Percentiles rank a stretch among this genome's conserved stretches.
These are phyloP conservation scores for Peniophora sp. DNA, from an alignment of 1,284 basidiomycete species.

Conservation along the genomic window DNA sequence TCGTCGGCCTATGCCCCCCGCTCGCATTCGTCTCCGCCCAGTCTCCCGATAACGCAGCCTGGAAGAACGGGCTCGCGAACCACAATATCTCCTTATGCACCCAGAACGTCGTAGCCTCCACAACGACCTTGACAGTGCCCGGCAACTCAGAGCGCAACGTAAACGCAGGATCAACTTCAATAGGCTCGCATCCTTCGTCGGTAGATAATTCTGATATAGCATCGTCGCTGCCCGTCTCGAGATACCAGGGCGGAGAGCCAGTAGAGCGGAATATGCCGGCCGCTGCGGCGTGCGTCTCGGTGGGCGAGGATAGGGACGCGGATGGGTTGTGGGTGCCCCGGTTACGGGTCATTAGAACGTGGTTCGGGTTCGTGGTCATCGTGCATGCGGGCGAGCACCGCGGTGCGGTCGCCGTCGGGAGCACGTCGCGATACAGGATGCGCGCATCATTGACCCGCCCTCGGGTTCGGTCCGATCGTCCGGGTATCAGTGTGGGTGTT, in stretches of 20 bases:
- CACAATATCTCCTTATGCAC: constrained; percentile 79
- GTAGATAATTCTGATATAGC: constrained; percentile 58
- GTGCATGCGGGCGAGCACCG: not conserved
- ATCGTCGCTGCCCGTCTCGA: constrained; percentile 64
- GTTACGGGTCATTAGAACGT: constrained; percentile 78
- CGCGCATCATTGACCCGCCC: too few species aligned
- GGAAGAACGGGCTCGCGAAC: constrained; percentile 82
- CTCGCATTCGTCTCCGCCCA: constrained; percentile 57
- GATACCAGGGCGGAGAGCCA: constrained; percentile 65
- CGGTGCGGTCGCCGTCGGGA: too few species aligned
- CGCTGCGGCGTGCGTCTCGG: constrained; percentile 78
- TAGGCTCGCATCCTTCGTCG: constrained; percentile 53
- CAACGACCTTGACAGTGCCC: constrained; percentile 79
- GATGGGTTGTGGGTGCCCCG: constrained; percentile 64
- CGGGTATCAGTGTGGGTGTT: too few species aligned
- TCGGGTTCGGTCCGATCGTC: too few species aligned
- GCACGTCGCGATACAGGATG: too few species aligned
- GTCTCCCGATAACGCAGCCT: constrained; percentile 72
- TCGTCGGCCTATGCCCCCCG: constrained; percentile 49
- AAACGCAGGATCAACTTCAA: constrained; percentile 71
- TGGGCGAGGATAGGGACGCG: constrained; percentile 71
- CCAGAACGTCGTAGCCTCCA: constrained; percentile 80
- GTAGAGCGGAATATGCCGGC: constrained; percentile 74
- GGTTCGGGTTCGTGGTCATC: constrained; percentile 70
- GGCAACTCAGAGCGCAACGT: constrained; percentile 56